These are phyloP conservation scores for Epichloe sp. DNA, from an alignment of 2,329 filamentous ascomycete genomes.

Conservation along the genomic window DNA sequence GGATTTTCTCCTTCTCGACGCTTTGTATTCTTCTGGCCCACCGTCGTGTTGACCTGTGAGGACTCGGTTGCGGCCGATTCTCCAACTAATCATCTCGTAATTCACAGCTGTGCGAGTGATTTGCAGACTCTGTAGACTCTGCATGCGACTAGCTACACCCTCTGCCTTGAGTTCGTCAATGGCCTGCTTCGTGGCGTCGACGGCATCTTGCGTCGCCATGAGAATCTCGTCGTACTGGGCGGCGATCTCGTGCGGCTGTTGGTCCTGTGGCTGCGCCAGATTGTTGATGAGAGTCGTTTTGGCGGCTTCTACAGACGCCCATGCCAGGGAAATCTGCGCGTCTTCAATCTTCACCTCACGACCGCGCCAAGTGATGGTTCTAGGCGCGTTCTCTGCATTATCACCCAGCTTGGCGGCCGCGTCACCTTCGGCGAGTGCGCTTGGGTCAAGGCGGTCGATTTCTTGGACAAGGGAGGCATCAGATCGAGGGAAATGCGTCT, in stretches of 20 bases:
- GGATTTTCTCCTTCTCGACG: constrained; percentile 35
- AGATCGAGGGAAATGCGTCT: constrained; percentile 60
- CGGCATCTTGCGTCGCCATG: constrained; percentile 81
- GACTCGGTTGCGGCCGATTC: constrained; percentile 83
- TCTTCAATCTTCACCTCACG: constrained; percentile 83
- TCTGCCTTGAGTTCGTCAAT: constrained; percentile 83
- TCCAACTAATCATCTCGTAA: constrained; percentile 88
- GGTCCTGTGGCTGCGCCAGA: constrained; percentile 28
- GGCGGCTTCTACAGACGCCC: constrained; percentile 53
- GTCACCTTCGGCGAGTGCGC: constrained; percentile 45
- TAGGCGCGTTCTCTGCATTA: constrained; percentile 45
- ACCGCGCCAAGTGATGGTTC: constrained; percentile 73
- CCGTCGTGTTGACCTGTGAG: constrained; percentile 77
- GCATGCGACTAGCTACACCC: constrained; percentile 71
- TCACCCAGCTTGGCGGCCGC: constrained; percentile 35
- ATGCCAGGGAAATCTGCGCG: constrained; percentile 75
- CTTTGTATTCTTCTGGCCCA: constrained; percentile 39
- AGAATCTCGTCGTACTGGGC: constrained; percentile 86
- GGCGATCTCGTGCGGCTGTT: constrained; percentile 53
- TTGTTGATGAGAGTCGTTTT: constrained; percentile 35
- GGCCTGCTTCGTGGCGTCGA: constrained; percentile 83
- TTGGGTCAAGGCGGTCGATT: constrained; percentile 58
- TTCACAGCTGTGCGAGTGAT: constrained; percentile 88
- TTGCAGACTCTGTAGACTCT: constrained; percentile 80
- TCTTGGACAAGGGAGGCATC: constrained; percentile 48